A percentile compares a stretch with the other conserved stretches of the same genome.
phyloP scores from a whole-genome alignment of 768 basidiomycete species.

The Postia placenta region DNA sequence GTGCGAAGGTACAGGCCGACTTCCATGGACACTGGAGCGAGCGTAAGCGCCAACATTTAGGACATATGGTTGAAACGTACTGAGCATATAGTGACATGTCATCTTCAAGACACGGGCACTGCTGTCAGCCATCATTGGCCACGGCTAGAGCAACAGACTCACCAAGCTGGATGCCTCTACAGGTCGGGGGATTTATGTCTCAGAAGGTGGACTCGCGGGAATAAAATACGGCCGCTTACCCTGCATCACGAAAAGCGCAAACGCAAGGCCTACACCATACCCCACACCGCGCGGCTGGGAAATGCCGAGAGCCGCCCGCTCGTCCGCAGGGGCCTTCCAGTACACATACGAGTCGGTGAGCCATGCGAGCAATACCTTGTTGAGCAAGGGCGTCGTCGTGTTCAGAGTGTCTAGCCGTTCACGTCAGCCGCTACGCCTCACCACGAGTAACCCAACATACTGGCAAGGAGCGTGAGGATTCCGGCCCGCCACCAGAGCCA shows the following conservation, averaged over 20 bases:
- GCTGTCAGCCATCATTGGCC: not conserved
- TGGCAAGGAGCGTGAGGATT: conserved; percentile 36
- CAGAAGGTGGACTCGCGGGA: no score
- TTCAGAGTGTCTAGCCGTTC: conserved; percentile 36
- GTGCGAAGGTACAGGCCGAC: conserved; percentile 44
- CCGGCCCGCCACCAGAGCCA: conserved; percentile 42
- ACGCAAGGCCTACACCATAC: conserved; percentile 54
- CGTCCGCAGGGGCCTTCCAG: conserved; percentile 29
- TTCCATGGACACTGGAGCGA: conserved; percentile 34
- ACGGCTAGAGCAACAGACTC: conserved; percentile 3
- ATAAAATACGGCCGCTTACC: conserved; percentile 9
- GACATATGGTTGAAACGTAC: conserved; percentile 9
- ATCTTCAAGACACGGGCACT: conserved; percentile 23
- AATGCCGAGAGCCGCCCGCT: conserved; percentile 27
- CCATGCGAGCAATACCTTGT: conserved; percentile 53
- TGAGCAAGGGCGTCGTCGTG: conserved; percentile 51
- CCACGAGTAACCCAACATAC: conserved; percentile 12
- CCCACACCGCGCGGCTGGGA: conserved; percentile 44
- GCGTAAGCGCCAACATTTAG: not conserved
- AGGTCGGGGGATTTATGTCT: no score
- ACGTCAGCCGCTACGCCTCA: not conserved
- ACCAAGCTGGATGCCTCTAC: conserved; percentile 32
- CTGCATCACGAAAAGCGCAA: conserved; percentile 58
- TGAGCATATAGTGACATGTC: conserved; percentile 39
- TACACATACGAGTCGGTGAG: conserved; percentile 43